phyloP scores from a whole-genome alignment of 306 rosid species.

The Glycine latifolia region DNA sequence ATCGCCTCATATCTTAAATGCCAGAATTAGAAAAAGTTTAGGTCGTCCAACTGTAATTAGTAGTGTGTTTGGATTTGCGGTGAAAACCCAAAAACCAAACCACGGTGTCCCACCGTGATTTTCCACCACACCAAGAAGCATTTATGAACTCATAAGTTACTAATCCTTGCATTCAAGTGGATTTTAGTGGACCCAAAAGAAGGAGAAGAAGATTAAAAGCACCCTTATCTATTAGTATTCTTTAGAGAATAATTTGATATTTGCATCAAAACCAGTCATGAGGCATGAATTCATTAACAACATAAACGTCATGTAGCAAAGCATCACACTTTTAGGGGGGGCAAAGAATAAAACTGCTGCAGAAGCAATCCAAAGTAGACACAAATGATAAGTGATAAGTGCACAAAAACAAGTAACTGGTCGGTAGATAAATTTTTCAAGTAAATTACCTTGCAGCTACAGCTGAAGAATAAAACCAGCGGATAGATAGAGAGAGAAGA shows the following conservation, averaged over 20 bases:
- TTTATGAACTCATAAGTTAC: not conserved
- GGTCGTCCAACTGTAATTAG: constrained; percentile 2
- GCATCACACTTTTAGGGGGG: not conserved
- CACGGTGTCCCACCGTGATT: too few relatives aligned
- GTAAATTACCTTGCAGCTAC: constrained; percentile 41
- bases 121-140: not conserved
- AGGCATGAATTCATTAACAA: constrained; percentile 2
- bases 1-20: too few relatives aligned
- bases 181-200: constrained; percentile 2
- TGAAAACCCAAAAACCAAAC: too few relatives aligned
- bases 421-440: constrained; percentile 7
- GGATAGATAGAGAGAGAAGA: not conserved
- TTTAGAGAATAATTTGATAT: not conserved
- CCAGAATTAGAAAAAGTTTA: constrained; percentile 1
- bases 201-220: not conserved
- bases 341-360: not conserved
- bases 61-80: too few relatives aligned
- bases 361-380: constrained; percentile 33
- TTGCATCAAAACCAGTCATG: constrained; percentile 7
- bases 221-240: not conserved
- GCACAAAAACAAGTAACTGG: not conserved
- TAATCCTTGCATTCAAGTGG: constrained; percentile 16
- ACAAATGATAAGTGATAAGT: not conserved
- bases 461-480: constrained; percentile 31
- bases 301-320: constrained; percentile 9